Evolutionary conservation across 768 basidiomycete species (phyloP), one percentile per base, ranked within the genome.

Genomic region (Boletus vinaceobasis): DNA sequence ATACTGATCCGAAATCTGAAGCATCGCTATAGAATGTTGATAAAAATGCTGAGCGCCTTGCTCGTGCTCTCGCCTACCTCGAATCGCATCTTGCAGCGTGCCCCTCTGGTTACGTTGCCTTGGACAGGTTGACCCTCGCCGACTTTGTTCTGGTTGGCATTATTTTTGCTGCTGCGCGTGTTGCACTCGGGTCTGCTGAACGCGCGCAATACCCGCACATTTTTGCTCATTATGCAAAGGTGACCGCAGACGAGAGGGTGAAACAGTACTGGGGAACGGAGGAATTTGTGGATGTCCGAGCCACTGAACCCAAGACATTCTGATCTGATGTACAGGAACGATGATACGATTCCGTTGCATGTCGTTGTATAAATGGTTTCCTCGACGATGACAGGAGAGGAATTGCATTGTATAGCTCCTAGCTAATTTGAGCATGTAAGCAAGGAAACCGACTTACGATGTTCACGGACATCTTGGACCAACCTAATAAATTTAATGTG

Each of bases 181-280:
- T 46, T 13, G 8, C 62, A 10, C 55, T 63, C 0, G 62, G 63
- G 29, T 40, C 54, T 17, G 46, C 50, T 10, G 53, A 64, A 13
- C 52, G 62, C 8, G 46, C 57, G 11, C 45, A 44, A 43, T 69
- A 57, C 40, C 54, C 57, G 0, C 50, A 53, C 21, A 7, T 61
- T 5, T 66, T 68, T 27, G 56, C 56, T 39, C 57, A 59, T 43
- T 68, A 55, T 9, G 39, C 17, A 23, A 69, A 43, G 35, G 67
- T 66, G 32, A 55, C 65, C 2, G 26, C 2, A 10, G 59, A 64
- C n/a, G 53, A 51, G 35, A 39, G 43, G 40, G 14, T 63, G 26
- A 54, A 57, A 26, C 42, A 44, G 33, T 57, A 46, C 19, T 63
- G 61, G 58, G 52, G 49, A 19, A 57, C 32, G 26, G 43, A 53